Conservation (phyloP, 2,329 filamentous ascomycete genomes). For the Rosellinia necatrix region DNA sequence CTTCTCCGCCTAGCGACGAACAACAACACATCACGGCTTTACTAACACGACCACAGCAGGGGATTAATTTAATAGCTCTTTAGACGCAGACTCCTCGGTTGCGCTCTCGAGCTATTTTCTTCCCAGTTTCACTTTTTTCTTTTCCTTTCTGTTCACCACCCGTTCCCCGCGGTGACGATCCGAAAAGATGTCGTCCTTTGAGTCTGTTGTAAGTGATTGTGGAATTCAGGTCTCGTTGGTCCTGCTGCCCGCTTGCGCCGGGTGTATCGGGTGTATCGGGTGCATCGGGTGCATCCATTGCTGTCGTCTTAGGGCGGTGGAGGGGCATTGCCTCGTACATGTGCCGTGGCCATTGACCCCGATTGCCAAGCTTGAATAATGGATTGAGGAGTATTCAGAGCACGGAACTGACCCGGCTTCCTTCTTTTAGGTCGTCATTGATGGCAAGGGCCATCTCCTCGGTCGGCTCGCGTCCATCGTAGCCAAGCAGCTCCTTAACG, state of each 20-base stretch:
- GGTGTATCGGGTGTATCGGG: not conserved
- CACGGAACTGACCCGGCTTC: conserved; percentile 40
- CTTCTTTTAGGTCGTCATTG: conserved; percentile 83
- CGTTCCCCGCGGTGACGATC: conserved; percentile 41
- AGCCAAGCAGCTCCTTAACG: conserved; percentile 98
- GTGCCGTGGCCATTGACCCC: not conserved
- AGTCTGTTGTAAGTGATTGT: conserved; percentile 67
- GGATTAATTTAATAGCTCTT: conserved; percentile 35
- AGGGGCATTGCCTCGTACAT: not conserved
- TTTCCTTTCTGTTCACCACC: conserved; percentile 34
- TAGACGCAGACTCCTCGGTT: conserved; percentile 35
- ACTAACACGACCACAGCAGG: conserved; percentile 40
- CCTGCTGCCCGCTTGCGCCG: not conserved
- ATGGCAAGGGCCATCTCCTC: conserved; percentile 99
- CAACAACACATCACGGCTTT: conserved; percentile 37
- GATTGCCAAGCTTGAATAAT: not conserved
- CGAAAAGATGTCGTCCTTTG: conserved; percentile 70
- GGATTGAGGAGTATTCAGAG: conserved; percentile 7
- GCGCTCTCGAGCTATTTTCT: conserved; percentile 39
- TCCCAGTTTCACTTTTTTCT: conserved; percentile 30
- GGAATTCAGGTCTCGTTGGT: not conserved
- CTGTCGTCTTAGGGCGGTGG: no score
- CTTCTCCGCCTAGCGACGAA: conserved; percentile 35
- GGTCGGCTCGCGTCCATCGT: conserved; percentile 97
- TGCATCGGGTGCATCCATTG: no score